Conservation (phyloP, 2,329 filamentous ascomycete genomes). For the Colletotrichum filicis region DNA sequence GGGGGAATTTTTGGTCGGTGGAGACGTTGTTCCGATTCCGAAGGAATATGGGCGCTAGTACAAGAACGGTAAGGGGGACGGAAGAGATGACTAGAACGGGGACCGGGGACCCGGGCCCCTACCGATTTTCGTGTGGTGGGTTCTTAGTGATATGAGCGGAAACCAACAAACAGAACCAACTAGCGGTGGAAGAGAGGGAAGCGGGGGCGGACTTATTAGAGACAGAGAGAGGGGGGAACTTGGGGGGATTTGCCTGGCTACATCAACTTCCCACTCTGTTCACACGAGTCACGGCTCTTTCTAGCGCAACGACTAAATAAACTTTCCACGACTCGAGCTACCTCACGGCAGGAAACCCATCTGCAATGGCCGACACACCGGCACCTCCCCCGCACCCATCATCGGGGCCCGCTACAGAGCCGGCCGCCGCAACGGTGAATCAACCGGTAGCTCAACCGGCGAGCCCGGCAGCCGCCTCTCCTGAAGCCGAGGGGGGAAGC, state of each 20-base stretch:
- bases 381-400: too few species aligned
- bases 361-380: not conserved
- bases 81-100: too few species aligned
- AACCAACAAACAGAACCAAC: too few species aligned
- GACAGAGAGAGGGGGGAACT: not conserved
- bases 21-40: not conserved
- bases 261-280: not conserved
- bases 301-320: not conserved
- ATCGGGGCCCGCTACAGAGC: too few species aligned
- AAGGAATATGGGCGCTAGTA: too few species aligned
- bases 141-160: too few species aligned
- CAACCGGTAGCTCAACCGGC: not conserved
- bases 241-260: not conserved
- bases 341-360: too few species aligned
- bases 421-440: too few species aligned
- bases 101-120: too few species aligned
- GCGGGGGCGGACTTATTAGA: not conserved
- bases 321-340: not conserved
- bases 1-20: constrained; percentile 30
- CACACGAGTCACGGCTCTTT: not conserved
- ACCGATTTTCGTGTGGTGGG: too few species aligned
- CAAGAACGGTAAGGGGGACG: too few species aligned
- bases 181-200: not conserved
- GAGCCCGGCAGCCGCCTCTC: not conserved
- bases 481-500: not conserved